Conservation (phyloP, 2,329 filamentous ascomycete genomes). For the Fusarium circinatum region DNA sequence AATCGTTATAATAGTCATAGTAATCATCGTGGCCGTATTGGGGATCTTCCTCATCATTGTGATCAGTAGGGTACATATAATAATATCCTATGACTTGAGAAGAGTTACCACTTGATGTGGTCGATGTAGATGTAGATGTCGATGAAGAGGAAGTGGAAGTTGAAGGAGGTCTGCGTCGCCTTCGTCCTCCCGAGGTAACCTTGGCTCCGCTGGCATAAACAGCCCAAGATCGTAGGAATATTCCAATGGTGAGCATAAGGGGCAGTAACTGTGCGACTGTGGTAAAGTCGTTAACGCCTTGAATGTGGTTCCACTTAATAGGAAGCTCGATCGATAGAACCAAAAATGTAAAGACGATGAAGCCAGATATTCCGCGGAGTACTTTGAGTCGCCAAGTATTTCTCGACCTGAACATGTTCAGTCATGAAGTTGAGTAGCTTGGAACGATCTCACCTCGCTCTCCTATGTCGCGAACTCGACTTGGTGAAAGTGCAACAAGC, state of each 20-base stretch:
- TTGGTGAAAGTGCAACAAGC: constrained; percentile 36
- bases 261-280: constrained; percentile 48
- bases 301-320: constrained; percentile 48
- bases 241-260: constrained; percentile 45
- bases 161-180: not conserved
- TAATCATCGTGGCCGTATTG: not conserved
- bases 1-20: not conserved
- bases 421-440: not conserved
- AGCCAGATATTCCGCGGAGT: constrained; percentile 28
- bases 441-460: constrained; percentile 29
- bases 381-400: constrained; percentile 39
- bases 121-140: not conserved
- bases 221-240: constrained; percentile 43
- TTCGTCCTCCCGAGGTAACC: not conserved
- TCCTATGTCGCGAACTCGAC: constrained; percentile 27
- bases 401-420: constrained; percentile 20
- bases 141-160: not conserved
- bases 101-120: not conserved
- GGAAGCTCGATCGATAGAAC: constrained; percentile 48
- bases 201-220: constrained; percentile 23
- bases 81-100: not conserved
- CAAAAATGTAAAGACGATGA: constrained; percentile 44
- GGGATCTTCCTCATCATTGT: not conserved
- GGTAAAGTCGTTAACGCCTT: constrained; percentile 37
- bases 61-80: not conserved